These are phyloP conservation scores for Cardamine resedifolia DNA, from an alignment of 345 rosid genomes.

Conservation along the genomic window DNA sequence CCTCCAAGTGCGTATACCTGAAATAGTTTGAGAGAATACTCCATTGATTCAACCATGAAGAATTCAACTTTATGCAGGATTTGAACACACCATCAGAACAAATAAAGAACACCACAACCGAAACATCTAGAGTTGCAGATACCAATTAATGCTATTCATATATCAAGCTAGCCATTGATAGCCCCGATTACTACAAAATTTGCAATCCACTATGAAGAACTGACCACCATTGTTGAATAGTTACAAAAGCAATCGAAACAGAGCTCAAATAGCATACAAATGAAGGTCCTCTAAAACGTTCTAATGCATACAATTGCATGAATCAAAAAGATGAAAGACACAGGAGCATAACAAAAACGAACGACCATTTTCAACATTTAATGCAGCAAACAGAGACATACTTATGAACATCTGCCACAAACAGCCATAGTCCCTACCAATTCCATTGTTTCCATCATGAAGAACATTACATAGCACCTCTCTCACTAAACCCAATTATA, in stretches of 20 bases:
- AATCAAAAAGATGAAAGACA: neutral
- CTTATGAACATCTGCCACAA: constrained; percentile 8
- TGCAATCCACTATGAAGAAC: neutral
- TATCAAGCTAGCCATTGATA: neutral
- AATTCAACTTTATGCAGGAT: constrained; percentile 3
- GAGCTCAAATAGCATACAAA: neutral
- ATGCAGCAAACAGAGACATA: neutral
- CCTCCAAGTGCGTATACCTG: constrained; percentile 91
- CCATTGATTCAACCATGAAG: neutral
- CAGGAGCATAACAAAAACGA: neutral
- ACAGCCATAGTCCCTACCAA: constrained; percentile 16
- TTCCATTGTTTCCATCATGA: neutral
- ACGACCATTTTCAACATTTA: neutral
- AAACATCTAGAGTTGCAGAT: neutral
- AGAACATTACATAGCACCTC: neutral
- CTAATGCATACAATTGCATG: no score
- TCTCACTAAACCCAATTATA: neutral
- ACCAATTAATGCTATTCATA: neutral
- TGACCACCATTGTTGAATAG: neutral
- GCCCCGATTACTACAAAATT: neutral
- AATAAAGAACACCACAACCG: neutral
- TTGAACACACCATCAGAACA: constrained; percentile 3
- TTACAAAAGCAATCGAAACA: neutral
- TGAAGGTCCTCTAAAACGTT: no score
- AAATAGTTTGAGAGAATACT: neutral